Evolutionary conservation across 1,284 basidiomycete genomes (phyloP).

Genomic region (Rhodotorula sp.): DNA sequence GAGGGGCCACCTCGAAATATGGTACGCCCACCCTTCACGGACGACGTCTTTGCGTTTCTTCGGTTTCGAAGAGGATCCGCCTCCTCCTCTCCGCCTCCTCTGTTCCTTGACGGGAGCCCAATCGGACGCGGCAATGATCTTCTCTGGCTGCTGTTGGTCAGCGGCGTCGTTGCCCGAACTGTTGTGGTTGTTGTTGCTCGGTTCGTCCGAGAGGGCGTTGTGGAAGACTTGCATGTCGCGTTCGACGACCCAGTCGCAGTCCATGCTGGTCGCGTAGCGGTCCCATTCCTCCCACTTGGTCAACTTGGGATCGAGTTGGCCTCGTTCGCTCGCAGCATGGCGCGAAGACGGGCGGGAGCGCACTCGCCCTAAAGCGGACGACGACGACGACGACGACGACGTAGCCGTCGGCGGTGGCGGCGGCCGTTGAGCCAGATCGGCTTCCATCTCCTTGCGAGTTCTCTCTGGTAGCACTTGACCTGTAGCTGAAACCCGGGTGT

Average conservation of each 20-base stretch:
- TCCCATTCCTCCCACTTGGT: conserved; percentile 22
- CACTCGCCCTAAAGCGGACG: background rate
- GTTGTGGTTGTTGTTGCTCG: background rate
- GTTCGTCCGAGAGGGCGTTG: conserved; percentile 32
- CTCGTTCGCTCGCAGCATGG: background rate
- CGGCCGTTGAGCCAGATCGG: background rate
- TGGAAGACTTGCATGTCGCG: conserved; percentile 38
- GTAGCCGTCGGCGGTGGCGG: background rate
- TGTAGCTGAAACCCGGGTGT: too few species aligned
- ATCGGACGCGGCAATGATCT: conserved; percentile 83
- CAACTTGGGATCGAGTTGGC: background rate
- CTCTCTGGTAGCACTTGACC: too few species aligned
- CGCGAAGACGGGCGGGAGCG: background rate
- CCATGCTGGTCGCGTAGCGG: conserved; percentile 18
- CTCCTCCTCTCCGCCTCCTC: conserved; percentile 54
- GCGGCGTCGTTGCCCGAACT: background rate
- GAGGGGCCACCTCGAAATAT: conserved; percentile 82
- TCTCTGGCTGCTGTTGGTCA: conserved; percentile 51
- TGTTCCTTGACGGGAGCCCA: conserved; percentile 86
- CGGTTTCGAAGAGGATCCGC: conserved; percentile 43
- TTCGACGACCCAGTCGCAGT: conserved; percentile 37
- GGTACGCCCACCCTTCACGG: conserved; percentile 70
- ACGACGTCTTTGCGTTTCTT: conserved; percentile 51
- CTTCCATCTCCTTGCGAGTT: background rate
- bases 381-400: background rate